Conservation (phyloP, 495 filamentous ascomycete genomes). For the Pseudotulostoma volvatum region DNA sequence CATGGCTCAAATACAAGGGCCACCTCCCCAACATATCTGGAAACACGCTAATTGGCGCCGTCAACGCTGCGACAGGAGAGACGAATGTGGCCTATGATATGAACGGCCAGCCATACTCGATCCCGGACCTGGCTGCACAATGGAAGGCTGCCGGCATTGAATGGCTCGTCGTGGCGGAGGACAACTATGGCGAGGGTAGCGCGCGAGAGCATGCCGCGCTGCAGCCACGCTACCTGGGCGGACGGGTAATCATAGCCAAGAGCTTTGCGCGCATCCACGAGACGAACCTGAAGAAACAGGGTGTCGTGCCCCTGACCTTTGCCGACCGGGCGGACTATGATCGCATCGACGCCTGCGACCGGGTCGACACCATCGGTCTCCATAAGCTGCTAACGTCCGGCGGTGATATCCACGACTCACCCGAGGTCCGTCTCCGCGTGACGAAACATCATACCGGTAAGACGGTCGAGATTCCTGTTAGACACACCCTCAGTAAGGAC, state of each 20-base stretch:
- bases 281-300: slow-evolving; percentile 98
- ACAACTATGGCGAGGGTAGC: slow-evolving; percentile 95
- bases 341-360: slow-evolving; percentile 59
- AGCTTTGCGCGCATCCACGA: slow-evolving; percentile 94
- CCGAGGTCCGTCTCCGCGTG: slow-evolving; percentile 50
- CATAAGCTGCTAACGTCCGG: slow-evolving; percentile 64
- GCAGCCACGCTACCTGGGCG: slow-evolving; percentile 85
- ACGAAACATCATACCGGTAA: slow-evolving; percentile 45
- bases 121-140: slow-evolving; percentile 68
- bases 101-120: slow-evolving; percentile 42
- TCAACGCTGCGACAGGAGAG: slow-evolving; percentile 81
- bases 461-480: slow-evolving; percentile 41
- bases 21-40: slow-evolving; percentile 93
- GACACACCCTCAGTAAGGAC: slow-evolving; percentile 71
- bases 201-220: slow-evolving; percentile 94
- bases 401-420: slow-evolving; percentile 54
- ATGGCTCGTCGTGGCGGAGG: slow-evolving; percentile 92
- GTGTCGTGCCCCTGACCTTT: slow-evolving; percentile 85
- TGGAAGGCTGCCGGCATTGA: slow-evolving; percentile 53
- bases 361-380: slow-evolving; percentile 64
- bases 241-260: slow-evolving; percentile 75
- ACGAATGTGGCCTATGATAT: slow-evolving; percentile 82
- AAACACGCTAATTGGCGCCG: slow-evolving; percentile 90
- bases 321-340: slow-evolving; percentile 79
- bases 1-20: slow-evolving; percentile 98